Conservation (phyloP, 2,329 filamentous ascomycete species). For the Colletotrichum abscissum region DNA sequence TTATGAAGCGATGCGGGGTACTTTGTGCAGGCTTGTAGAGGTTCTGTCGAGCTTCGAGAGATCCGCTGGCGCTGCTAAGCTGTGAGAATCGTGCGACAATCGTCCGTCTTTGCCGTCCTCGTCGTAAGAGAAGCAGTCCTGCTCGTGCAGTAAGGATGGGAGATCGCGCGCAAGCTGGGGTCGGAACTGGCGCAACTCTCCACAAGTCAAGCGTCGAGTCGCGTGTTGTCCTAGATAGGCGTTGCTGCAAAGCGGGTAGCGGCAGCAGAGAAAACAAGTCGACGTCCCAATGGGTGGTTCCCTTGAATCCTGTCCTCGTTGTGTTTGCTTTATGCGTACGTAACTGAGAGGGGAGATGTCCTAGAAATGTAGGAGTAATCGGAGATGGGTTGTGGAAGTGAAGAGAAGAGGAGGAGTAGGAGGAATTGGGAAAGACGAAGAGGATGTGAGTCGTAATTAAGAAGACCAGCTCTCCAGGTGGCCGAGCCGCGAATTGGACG, state of each 20-base stretch:
- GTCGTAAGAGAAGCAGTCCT: slow-evolving; percentile 23
- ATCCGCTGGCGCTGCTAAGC: slow-evolving; percentile 15
- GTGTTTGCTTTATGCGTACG: neutral
- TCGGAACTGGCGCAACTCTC: slow-evolving; percentile 30
- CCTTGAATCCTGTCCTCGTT: neutral
- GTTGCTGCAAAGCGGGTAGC: slow-evolving; percentile 29
- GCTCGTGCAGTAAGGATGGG: slow-evolving; percentile 13
- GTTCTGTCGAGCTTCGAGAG: slow-evolving; percentile 1
- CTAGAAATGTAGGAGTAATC: neutral
- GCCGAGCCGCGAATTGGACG: slow-evolving; percentile 31
- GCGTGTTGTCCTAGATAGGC: slow-evolving; percentile 19
- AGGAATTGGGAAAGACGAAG: neutral
- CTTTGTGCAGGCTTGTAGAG: slow-evolving; percentile 29
- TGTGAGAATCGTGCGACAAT: slow-evolving; percentile 24
- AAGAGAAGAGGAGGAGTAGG: slow-evolving; percentile 13
- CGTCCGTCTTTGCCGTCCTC: slow-evolving; percentile 17
- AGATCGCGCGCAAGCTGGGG: slow-evolving; percentile 18
- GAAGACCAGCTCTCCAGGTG: slow-evolving; percentile 23
- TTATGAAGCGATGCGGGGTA: slow-evolving; percentile 35
- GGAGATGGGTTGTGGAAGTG: neutral
- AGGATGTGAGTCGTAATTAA: slow-evolving; percentile 29
- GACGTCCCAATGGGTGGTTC: neutral
- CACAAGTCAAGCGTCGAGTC: slow-evolving; percentile 23
- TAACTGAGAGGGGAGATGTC: neutral
- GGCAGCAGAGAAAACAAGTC: slow-evolving; percentile 12